Conservation (phyloP, 1,139 yeast species). For the Suhomyces choctaworum region DNA sequence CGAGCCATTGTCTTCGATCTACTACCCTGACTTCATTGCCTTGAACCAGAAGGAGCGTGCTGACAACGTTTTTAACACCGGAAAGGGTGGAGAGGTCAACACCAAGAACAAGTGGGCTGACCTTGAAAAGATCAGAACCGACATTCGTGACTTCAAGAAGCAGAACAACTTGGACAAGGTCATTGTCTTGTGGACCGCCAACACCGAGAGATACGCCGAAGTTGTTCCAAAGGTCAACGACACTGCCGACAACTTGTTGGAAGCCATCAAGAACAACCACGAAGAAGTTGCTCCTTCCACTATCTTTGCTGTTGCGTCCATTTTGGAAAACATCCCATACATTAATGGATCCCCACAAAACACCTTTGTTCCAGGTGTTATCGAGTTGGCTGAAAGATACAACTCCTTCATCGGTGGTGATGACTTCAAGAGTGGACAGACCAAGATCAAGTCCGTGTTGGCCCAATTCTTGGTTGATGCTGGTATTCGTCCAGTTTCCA, state of each 20-base stretch:
- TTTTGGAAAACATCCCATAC: slow-evolving; percentile 83
- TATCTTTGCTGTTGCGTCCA: slow-evolving; percentile 88
- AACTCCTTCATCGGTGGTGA: slow-evolving; percentile 90
- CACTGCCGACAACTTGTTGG: slow-evolving; percentile 76
- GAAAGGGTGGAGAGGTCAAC: slow-evolving; percentile 49
- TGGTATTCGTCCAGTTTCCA: slow-evolving; percentile 91
- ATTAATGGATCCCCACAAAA: slow-evolving; percentile 97
- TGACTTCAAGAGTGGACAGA: slow-evolving; percentile 96
- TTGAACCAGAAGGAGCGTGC: slow-evolving; percentile 93
- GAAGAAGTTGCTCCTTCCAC: slow-evolving; percentile 89
- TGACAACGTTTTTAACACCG: slow-evolving; percentile 73
- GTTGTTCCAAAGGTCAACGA: slow-evolving; percentile 80
- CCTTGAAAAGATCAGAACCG: slow-evolving; percentile 82
- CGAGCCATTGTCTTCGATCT: slow-evolving; percentile 79
- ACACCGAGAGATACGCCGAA: slow-evolving; percentile 91
- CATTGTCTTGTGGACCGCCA: slow-evolving; percentile 94
- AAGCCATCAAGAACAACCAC: slow-evolving; percentile 75
- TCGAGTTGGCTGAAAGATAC: slow-evolving; percentile 82
- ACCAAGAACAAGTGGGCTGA: slow-evolving; percentile 81
- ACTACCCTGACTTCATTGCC: slow-evolving; percentile 96
- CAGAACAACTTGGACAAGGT: slow-evolving; percentile 79
- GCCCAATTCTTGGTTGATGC: slow-evolving; percentile 97
- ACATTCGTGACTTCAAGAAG: slow-evolving; percentile 76
- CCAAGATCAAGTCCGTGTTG: slow-evolving; percentile 89
- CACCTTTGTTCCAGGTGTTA: slow-evolving; percentile 93